Base-by-base conservation (phyloP, 2,329 filamentous ascomycete genomes). In the Aureobasidium namibiae region DNA sequence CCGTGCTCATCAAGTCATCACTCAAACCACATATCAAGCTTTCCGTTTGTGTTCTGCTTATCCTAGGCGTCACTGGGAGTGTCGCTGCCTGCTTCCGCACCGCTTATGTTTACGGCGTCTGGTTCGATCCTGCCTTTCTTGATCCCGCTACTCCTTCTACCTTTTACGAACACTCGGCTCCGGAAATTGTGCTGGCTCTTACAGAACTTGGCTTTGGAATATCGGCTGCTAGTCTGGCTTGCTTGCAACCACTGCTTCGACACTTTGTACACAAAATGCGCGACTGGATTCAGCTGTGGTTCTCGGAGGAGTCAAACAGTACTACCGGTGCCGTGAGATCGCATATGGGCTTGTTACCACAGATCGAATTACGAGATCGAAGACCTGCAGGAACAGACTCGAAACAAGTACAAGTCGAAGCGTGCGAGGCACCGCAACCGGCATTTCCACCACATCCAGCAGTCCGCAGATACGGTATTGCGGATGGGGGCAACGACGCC, bases 11-110 rank as follows among this genome's bases (percentile, higher is more conserved):
- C 64, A 71, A 73, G 23, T 67, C 74, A 7, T 69, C 74, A 45
- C 73, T 78, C 66, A 72, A 73, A 24, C 62, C 62, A 11, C 67
- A 68, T 13, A 71, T 74, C 50, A 78, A 77, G 61, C 45, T 73
- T 21, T 73, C 72, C 0, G 73, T 76, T 1, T 67, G 68, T 21
- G 61, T 72, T 5, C 67, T 78, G 41, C 68, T 78, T 39, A 66
- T 70, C 4, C 66, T 78, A 14, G 76, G 72, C n/a, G 63, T 62
- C 34, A 56, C 60, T 13, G 68, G 65, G 5, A 67, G 65, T 45
- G 59, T 67, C 13, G 61, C 65, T 29, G 65, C 65, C 24, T 48
- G 68, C 41, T 61, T 69, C 10, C 63, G 67, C 11, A 63, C 68
- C 29, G 42, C 41, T 2, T 68, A 65, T 42, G 63, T 69, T 21